phyloP scores from a whole-genome alignment of 1,284 basidiomycete species.

The Lentinula novae-zelandiae region DNA sequence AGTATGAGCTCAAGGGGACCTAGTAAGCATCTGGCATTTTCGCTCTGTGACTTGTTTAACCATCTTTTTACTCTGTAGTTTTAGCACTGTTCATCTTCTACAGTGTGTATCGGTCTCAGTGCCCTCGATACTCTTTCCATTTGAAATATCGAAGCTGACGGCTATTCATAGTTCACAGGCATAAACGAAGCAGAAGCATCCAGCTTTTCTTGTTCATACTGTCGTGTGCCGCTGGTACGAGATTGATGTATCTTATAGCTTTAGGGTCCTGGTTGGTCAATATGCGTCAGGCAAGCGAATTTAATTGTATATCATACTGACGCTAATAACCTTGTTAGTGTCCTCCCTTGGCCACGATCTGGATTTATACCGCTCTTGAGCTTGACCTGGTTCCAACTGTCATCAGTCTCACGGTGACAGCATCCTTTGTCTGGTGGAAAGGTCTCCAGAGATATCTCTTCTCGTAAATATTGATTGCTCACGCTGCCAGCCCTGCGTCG shows the following conservation, averaged over 20 bases:
- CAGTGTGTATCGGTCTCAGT: constrained; percentile 42
- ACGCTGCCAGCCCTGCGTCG: too few species aligned
- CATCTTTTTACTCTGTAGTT: constrained; percentile 36
- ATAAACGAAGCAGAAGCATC: constrained; percentile 50
- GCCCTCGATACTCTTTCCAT: background rate
- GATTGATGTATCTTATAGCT: constrained; percentile 71
- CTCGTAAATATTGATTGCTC: background rate
- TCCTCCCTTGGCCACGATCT: constrained; percentile 70
- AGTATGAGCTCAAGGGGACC: constrained; percentile 63
- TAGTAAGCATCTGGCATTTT: constrained; percentile 42
- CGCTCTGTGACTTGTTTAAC: constrained; percentile 6
- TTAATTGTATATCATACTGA: background rate
- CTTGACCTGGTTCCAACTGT: constrained; percentile 61
- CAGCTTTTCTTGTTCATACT: constrained; percentile 58
- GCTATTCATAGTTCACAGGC: constrained; percentile 48
- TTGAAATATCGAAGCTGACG: constrained; percentile 4
- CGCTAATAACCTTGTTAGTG: constrained; percentile 37
- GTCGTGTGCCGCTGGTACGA: constrained; percentile 52
- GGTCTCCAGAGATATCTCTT: constrained; percentile 21
- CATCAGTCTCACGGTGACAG: constrained; percentile 49
- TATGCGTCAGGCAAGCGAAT: constrained; percentile 60
- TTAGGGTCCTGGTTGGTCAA: constrained; percentile 60
- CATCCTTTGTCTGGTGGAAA: constrained; percentile 57
- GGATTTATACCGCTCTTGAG: constrained; percentile 70
- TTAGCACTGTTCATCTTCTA: constrained; percentile 74